Conservation (phyloP, 352 stramenopile species). For the Hyaloperonospora brassicae region DNA sequence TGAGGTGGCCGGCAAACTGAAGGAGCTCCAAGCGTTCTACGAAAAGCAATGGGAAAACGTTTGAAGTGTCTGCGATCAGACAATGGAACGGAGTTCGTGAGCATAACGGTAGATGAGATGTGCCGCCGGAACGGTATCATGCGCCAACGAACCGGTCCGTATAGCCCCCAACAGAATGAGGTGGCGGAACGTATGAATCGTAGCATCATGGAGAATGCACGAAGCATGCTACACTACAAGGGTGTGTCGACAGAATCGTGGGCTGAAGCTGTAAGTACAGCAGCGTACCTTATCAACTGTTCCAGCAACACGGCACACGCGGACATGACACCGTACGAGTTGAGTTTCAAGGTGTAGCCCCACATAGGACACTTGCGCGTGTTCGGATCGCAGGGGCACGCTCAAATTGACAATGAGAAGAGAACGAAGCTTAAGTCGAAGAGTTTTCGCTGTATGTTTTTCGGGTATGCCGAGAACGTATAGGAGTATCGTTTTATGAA, state of each 20-base stretch:
- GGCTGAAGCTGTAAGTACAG: too few relatives aligned
- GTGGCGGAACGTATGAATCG: constrained; percentile 3
- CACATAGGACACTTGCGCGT: constrained; percentile 17
- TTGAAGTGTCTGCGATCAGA: neutral
- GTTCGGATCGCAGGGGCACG: constrained; percentile 23
- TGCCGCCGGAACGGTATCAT: constrained; percentile 5
- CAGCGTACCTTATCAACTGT: too few relatives aligned
- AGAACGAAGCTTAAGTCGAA: constrained; percentile 24
- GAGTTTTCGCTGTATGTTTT: constrained; percentile 19
- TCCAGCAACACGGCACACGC: neutral
- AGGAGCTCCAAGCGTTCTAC: neutral
- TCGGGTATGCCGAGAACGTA: constrained; percentile 14
- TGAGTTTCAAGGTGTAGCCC: constrained; percentile 11
- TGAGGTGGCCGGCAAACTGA: too few relatives aligned
- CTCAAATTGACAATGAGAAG: constrained; percentile 20
- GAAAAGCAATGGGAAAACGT: neutral
- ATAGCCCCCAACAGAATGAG: constrained; percentile 2
- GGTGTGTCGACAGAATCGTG: too few relatives aligned
- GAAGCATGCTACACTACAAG: too few relatives aligned
- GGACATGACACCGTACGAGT: constrained; percentile 15
- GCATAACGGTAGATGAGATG: neutral
- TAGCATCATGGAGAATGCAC: too few relatives aligned
- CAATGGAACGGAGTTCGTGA: constrained; percentile 1
- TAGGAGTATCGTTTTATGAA: constrained; percentile 21
- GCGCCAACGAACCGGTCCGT: neutral